Conservation (phyloP, 2,329 filamentous ascomycete genomes). For the Endoconidiophora polonica region DNA sequence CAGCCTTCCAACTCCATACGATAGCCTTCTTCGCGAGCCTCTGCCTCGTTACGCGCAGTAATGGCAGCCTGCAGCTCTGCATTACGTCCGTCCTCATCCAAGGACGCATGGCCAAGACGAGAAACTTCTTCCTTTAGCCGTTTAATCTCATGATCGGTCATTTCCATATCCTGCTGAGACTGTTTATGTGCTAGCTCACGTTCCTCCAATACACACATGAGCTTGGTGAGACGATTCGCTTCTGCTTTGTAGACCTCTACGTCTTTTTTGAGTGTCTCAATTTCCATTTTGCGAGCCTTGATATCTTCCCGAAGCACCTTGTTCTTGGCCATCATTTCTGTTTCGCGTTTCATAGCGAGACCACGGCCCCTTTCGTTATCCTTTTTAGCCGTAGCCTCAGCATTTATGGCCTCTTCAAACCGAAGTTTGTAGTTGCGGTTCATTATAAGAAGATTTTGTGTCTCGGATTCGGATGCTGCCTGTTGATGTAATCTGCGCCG, state of each 20-base stretch:
- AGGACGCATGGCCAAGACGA: constrained; percentile 42
- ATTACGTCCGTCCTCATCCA: constrained; percentile 47
- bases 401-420: constrained; percentile 54
- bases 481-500: constrained; percentile 59
- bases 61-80: constrained; percentile 39
- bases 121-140: constrained; percentile 41
- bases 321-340: constrained; percentile 50
- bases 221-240: constrained; percentile 43
- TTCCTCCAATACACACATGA: constrained; percentile 53
- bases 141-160: constrained; percentile 43
- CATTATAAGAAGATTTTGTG: constrained; percentile 61
- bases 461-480: constrained; percentile 65
- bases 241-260: constrained; percentile 42
- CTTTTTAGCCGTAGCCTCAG: constrained; percentile 51
- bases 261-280: constrained; percentile 38
- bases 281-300: constrained; percentile 44
- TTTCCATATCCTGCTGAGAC: constrained; percentile 44
- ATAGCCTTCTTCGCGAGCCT: constrained; percentile 41
- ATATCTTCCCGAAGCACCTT: constrained; percentile 51
- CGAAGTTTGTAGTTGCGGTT: constrained; percentile 59
- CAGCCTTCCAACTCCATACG: constrained; percentile 38
- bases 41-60: constrained; percentile 40
- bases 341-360: constrained; percentile 64
- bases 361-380: constrained; percentile 56
- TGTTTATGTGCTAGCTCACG: constrained; percentile 48